Evolutionary conservation across 2,329 filamentous ascomycete species (phyloP), one percentile per base, ranked within the genome.

Genomic region (Fusarium citri): DNA sequence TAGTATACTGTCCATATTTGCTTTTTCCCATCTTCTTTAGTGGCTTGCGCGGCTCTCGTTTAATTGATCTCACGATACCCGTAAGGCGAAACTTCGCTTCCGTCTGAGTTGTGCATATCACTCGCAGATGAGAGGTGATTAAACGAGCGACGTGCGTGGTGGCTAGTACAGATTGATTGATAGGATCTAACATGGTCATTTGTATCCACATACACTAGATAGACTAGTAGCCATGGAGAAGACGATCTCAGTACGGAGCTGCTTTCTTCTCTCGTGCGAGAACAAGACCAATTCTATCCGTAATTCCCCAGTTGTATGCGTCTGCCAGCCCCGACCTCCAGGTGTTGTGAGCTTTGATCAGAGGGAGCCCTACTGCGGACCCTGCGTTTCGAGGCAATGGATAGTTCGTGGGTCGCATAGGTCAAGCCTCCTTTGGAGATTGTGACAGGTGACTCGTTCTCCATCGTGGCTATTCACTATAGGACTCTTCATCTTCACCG

Each of bases 231-330:
- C 42, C 16, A 46, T 42, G 54, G 54, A 46, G 45, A 49, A 25
- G 47, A 54, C 25, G 28, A 57, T 37, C 53, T 41, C 49, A 34
- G 18, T 47, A 37, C 43, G 46, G 45, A 42, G 41, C 41, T 63
- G 30, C 40, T 18, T 46, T 74, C 55, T 69, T 66, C 41, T 61
- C 69, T 64, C 61, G 40, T 47, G 71, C 69, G 69, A 72, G 40
- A 72, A 72, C 70, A 65, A 65, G 62, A 49, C 66, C 59, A 41
- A 18, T 15, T 18, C 10, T n/a, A n/a, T 37, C 34, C 34, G 18
- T 18, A 50, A 60, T 67, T 56, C 59, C 45, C 51, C 42, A 63
- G 55, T 47, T 42, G 20, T 55, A 43, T 51, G 37, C 41, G 51
- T 65, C 31, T 61, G 22, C 18, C 41, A 43, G 34, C 23, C 25